Conservation (phyloP, 352 stramenopile genomes). For the Phytophthora foliorum region DNA sequence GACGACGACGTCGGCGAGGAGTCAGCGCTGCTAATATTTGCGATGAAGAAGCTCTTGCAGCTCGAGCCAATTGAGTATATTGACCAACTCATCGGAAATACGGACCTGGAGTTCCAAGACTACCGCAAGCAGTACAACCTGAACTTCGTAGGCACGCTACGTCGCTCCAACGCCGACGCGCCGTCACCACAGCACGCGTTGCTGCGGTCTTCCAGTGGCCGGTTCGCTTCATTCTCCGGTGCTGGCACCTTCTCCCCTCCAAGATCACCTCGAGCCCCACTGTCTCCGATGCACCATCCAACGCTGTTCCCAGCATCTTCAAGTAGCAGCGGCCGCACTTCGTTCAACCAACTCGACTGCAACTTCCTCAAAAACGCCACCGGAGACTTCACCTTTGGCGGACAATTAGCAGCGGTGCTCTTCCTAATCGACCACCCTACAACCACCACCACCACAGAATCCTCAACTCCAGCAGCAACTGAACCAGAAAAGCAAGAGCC, state of each 20-base stretch:
- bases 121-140: conserved; percentile 53
- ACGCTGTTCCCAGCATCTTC: conserved; percentile 32
- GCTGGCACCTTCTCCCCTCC: conserved; percentile 23
- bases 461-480: neutral
- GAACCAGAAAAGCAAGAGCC: neutral
- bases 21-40: conserved; percentile 39
- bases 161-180: conserved; percentile 36
- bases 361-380: conserved; percentile 35
- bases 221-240: conserved; percentile 60
- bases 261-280: conserved; percentile 13
- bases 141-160: conserved; percentile 38
- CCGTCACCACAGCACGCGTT: conserved; percentile 33
- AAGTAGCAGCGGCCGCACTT: conserved; percentile 33
- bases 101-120: conserved; percentile 48
- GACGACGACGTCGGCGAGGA: conserved; percentile 27
- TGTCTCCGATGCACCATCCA: conserved; percentile 27
- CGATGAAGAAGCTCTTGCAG: conserved; percentile 54
- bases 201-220: conserved; percentile 28
- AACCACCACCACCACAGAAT: neutral
- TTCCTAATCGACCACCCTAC: conserved; percentile 44
- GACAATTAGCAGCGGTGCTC: conserved; percentile 54
- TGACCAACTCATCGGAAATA: conserved; percentile 49
- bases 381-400: conserved; percentile 57
- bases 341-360: conserved; percentile 43
- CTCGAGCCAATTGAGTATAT: conserved; percentile 60